Conservation (phyloP, 1,284 basidiomycete species). For the Hemileia vastatrix region DNA sequence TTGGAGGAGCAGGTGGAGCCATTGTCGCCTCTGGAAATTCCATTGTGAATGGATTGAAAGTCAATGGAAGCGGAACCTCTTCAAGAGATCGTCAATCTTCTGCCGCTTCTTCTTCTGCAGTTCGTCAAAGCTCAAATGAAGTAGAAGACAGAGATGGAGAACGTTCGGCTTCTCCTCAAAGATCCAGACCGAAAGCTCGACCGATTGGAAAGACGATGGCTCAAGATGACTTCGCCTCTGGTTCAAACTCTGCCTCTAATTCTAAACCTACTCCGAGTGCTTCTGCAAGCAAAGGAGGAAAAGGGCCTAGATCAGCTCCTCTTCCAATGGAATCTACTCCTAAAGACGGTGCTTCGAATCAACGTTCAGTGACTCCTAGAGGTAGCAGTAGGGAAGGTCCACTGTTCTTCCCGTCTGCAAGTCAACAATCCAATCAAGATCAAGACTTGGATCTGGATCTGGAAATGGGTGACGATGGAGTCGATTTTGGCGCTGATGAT, state of each 20-base stretch:
- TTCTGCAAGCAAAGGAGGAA: not conserved
- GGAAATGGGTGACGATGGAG: not conserved
- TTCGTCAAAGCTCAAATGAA: not conserved
- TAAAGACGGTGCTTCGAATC: not conserved
- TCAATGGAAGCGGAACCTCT: not conserved
- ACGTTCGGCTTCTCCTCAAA: not conserved
- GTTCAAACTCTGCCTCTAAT: not conserved
- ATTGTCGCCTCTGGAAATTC: not conserved
- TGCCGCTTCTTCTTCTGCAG: not conserved
- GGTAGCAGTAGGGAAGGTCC: not conserved
- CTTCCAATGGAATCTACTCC: not conserved
- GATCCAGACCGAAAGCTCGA: too few relatives aligned
- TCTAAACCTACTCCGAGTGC: not conserved
- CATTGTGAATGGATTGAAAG: not conserved
- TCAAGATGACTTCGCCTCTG: not conserved
- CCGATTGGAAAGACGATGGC: too few relatives aligned
- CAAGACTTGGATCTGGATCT: not conserved
- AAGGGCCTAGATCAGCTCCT: not conserved
- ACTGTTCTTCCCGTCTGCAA: not conserved
- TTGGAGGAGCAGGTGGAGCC: not conserved
- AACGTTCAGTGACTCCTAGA: not conserved
- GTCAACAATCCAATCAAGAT: not conserved
- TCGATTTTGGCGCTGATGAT: not conserved
- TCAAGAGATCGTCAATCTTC: not conserved
- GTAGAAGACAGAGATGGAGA: not conserved